Base-by-base conservation (phyloP, 1,284 basidiomycete species). In the Papiliotrema nemorosa region DNA sequence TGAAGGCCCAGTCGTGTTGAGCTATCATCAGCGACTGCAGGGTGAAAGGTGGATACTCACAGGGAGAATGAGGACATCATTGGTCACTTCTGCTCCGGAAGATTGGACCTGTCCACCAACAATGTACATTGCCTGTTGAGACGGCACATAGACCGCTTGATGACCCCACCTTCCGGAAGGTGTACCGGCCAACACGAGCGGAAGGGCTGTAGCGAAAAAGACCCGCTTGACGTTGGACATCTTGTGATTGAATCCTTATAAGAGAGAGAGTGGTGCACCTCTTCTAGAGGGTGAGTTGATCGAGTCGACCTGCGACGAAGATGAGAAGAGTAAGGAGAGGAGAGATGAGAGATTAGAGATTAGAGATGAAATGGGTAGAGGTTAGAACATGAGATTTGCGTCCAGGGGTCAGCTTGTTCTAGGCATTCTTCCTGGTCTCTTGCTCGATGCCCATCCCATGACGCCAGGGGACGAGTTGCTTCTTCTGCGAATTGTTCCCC, bases 91-190 rank as follows among this genome's bases (percentile, higher is more conserved):
- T 12, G 57, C 52, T n/a, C 58, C 60, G 0, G 58, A 53, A 12
- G 58, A 55, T 2, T 55, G 49, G 34, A 70, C 62, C 51, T 70
- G 59, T n/a, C 73, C 73, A 43, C 73, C 72, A 37, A 74, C 63
- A 29, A 73, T 60, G 52, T 74, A 75, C 62, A 75, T 67, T 1
- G 67, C 55, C 50, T 69, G 53, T 50, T 66, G 47, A 2, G 63
- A 58, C 20, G 62, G 57, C 27, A 73, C 65, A 52, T 69, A 73
- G 20, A 71, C 67, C 2, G 71, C 71, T 47, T 72, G 65, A 49
- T 74, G 72, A 21, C 72, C 73, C 72, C 72, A 75, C 59, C 72
- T 60, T 24, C 60, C 67, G 34, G 63, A 57, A 24, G 72, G 69
- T 14, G 59, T 56, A 20, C 50, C 43, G 31, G 60, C 64, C 22